Base-by-base conservation (phyloP, 495 filamentous ascomycete species). In the Lasiosphaeris hirsuta region DNA sequence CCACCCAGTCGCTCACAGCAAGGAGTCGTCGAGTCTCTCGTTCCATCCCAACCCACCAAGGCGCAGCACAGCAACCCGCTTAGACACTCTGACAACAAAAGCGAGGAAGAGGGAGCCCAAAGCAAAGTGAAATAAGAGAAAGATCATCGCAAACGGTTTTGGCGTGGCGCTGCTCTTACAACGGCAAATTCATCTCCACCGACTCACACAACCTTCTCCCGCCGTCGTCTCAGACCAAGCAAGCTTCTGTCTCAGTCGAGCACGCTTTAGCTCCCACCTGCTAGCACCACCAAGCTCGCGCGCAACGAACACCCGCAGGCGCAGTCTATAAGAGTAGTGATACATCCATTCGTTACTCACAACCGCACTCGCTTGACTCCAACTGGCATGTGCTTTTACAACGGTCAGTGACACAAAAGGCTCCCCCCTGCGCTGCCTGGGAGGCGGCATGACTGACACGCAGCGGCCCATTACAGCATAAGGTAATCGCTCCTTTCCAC, bases 391-490 rank as follows among this genome's bases (percentile, higher is more conserved):
- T 51, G 55, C 51, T 45, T 60, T 47, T 13, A 36, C 39, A 51
- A 56, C 56, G 58, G 58, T 62, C 37, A 62, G 60, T 58, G 34
- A 39, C 18, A 13, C 10, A 14, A 18, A 42, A 35, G 19, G 11
- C 51, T 19, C 23, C 14, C 14, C 42, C n/a, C 14, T 54, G 59
- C 11, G 60, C 49, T 61, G 59, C 54, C 47, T 23, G 19, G 40
- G 49, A 48, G 48, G 54, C 42, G 55, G 52, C 13, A 47, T 50
- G 55, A 62, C 66, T 69, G 58, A 69, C 58, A 19, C 52, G 58
- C 18, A n/a, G 18, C 49, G n/a, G n/a, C 36, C 19, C 1, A 51
- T 38, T 54, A n/a, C 55, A 63, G 63, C 59, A 11, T 65, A 49
- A 65, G 56, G 54, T 44, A 46, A 54, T 57, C 52, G 56, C 56